phyloP scores from a whole-genome alignment of 805 yeast genomes.

The Zygotorulaspora danielsina region DNA sequence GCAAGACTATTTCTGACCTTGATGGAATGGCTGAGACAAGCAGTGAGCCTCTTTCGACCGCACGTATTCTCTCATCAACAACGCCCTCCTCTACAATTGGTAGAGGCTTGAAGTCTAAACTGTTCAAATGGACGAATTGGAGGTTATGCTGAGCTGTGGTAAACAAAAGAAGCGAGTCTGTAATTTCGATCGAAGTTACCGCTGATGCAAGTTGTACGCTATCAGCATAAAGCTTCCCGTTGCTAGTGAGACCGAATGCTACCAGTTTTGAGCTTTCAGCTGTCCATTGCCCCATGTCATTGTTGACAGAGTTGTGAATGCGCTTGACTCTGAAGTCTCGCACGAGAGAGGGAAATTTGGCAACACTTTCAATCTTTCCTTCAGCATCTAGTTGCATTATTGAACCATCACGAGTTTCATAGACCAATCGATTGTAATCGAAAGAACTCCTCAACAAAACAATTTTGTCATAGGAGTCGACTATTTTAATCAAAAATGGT shows the following conservation, averaged over 20 bases:
- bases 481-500: conserved; percentile 40
- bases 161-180: conserved; percentile 68
- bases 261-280: conserved; percentile 31
- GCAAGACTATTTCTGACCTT: conserved; percentile 74
- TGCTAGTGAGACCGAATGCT: conserved; percentile 70
- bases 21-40: conserved; percentile 78
- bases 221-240: conserved; percentile 71
- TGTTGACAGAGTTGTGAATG: conserved; percentile 22
- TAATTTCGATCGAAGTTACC: conserved; percentile 73
- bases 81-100: conserved; percentile 37
- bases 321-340: conserved; percentile 50
- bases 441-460: conserved; percentile 54
- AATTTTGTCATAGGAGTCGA: conserved; percentile 47
- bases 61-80: conserved; percentile 78
- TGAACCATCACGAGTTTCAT: conserved; percentile 61
- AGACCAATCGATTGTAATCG: conserved; percentile 48
- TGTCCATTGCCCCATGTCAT: conserved; percentile 30
- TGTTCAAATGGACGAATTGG: conserved; percentile 69
- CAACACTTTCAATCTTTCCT: conserved; percentile 35
- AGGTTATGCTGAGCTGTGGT: conserved; percentile 86
- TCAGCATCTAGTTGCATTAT: conserved; percentile 42
- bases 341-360: conserved; percentile 67
- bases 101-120: conserved; percentile 39
- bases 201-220: conserved; percentile 58
- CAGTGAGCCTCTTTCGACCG: conserved; percentile 88